These are phyloP conservation scores for Gryganskiella cystojenkinii DNA, from an alignment of 192 early-diverging fungal species.

Conservation along the genomic window DNA sequence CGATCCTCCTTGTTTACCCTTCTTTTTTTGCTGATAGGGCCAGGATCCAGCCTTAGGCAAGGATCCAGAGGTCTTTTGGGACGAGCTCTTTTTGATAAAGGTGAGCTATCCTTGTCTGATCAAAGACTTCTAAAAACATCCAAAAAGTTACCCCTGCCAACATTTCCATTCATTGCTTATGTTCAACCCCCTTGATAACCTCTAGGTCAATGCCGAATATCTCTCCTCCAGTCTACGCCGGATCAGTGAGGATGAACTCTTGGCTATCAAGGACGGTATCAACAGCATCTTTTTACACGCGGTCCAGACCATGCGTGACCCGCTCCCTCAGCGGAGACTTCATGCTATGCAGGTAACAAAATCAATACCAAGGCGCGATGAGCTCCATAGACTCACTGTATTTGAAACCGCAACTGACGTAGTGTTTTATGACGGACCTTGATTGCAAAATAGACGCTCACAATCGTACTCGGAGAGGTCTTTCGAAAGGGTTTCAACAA, in stretches of 20 bases:
- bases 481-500: slow-evolving; percentile 66
- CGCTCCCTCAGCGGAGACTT: slow-evolving; percentile 40
- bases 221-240: slow-evolving; percentile 41
- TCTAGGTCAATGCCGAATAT: slow-evolving; percentile 53
- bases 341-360: slow-evolving; percentile 55
- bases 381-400: too few species aligned
- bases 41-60: slow-evolving; percentile 56
- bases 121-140: too few species aligned
- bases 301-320: slow-evolving; percentile 55
- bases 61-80: slow-evolving; percentile 58
- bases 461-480: slow-evolving; percentile 55
- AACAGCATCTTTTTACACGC: slow-evolving; percentile 56
- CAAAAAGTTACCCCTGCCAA: background rate
- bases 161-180: background rate
- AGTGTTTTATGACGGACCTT: too few species aligned
- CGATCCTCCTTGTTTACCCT: background rate
- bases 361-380: too few species aligned
- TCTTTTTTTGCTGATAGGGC: slow-evolving; percentile 33
- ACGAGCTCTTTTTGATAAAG: slow-evolving; percentile 59
- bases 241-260: slow-evolving; percentile 59
- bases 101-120: too few species aligned
- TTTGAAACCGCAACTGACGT: too few species aligned
- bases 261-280: slow-evolving; percentile 53
- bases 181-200: background rate
- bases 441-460: slow-evolving; percentile 42